These are phyloP conservation scores for Monosporozyma servazzii DNA, from an alignment of 805 yeast species.

Conservation along the genomic window DNA sequence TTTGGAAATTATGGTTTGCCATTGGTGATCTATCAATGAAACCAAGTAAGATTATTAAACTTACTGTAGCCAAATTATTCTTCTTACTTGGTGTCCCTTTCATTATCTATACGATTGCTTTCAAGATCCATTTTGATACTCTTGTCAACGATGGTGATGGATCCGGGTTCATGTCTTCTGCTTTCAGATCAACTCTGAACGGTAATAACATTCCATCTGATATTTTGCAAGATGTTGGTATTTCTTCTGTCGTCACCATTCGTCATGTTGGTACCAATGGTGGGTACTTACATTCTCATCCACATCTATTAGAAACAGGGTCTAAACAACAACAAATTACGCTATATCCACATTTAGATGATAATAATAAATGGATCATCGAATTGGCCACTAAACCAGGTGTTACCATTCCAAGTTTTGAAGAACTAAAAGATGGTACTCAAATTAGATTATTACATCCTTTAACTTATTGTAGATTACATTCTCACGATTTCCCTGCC, in stretches of 20 bases:
- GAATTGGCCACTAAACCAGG: conserved; percentile 54
- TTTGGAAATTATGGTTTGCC: conserved; percentile 58
- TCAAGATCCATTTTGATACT: conserved; percentile 53
- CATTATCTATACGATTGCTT: conserved; percentile 46
- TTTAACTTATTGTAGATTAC: conserved; percentile 55
- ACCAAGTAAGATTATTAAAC: conserved; percentile 35
- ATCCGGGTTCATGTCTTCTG: conserved; percentile 59
- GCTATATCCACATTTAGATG: conserved; percentile 68
- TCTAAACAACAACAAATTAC: conserved; percentile 81
- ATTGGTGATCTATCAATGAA: conserved; percentile 59
- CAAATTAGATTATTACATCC: conserved; percentile 60
- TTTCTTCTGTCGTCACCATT: conserved; percentile 55
- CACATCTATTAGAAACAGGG: conserved; percentile 61
- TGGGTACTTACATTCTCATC: conserved; percentile 79
- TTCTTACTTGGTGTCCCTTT: conserved; percentile 52
- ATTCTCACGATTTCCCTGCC: conserved; percentile 75
- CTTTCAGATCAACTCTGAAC: conserved; percentile 54
- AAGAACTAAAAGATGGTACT: conserved; percentile 56
- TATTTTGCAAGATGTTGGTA: conserved; percentile 60
- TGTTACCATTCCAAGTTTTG: conserved; percentile 47
- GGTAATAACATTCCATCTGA: conserved; percentile 53
- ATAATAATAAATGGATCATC: conserved; percentile 62
- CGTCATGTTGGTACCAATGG: conserved; percentile 66
- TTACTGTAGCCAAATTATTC: conserved; percentile 42
- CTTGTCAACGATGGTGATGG: conserved; percentile 62